phyloP scores from a whole-genome alignment of 192 early-diverging fungal species.

The Phycomyces nitens region DNA sequence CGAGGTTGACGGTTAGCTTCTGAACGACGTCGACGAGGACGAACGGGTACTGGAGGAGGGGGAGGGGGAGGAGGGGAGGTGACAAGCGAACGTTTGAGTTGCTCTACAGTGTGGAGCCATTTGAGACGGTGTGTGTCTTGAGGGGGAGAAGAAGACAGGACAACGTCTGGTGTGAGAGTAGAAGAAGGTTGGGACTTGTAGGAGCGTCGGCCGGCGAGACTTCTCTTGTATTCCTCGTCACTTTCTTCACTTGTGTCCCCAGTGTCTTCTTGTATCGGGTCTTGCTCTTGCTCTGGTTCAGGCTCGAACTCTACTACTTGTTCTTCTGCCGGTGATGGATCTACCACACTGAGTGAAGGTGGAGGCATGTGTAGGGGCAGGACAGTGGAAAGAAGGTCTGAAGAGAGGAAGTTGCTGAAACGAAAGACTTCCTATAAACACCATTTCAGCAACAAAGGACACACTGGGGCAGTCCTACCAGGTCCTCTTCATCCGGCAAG shows the following conservation, averaged over 20 bases:
- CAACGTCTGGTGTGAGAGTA: conserved; percentile 9
- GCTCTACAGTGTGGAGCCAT: conserved; percentile 21
- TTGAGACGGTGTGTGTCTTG: neutral
- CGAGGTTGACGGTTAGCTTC: conserved; percentile 35
- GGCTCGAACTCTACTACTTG: neutral
- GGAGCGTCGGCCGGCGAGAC: neutral
- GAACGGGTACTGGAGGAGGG: conserved; percentile 26
- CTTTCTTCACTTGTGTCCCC: neutral
- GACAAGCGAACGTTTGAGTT: conserved; percentile 7
- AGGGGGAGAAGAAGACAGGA: conserved; percentile 24
- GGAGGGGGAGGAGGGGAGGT: conserved; percentile 10
- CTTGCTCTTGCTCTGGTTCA: neutral
- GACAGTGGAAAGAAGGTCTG: conserved; percentile 28
- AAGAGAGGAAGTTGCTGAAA: conserved; percentile 32
- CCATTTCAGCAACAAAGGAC: too few species aligned
- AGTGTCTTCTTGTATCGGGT: conserved; percentile 1
- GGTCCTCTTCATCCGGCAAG: conserved; percentile 38
- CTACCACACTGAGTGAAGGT: conserved; percentile 28
- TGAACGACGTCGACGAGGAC: conserved; percentile 18
- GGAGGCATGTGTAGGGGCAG: conserved; percentile 37
- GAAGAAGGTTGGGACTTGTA: conserved; percentile 8
- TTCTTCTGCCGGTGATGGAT: conserved; percentile 5
- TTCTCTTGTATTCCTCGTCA: neutral
- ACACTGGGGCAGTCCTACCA: conserved; percentile 14
- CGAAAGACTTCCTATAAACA: conserved; percentile 3